A percentile compares a stretch with the other conserved stretches of the same genome.
Conservation (phyloP, 345 rosid species). For the Jatropha curcas region DNA sequence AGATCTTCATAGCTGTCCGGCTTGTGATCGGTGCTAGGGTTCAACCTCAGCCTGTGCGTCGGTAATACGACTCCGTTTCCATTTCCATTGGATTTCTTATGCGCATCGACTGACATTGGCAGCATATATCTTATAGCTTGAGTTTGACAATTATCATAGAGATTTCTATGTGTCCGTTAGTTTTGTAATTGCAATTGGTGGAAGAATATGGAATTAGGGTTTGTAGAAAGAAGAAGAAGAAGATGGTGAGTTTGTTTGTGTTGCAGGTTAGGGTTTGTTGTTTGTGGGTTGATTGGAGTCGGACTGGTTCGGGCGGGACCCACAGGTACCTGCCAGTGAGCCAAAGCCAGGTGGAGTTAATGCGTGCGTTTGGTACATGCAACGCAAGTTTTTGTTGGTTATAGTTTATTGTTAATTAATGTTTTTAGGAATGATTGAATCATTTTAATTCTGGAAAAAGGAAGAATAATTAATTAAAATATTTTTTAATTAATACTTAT, state of each 20-base stretch:
- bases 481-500: no score
- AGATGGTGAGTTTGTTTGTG: conserved; percentile 8
- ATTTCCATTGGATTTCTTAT: conserved; percentile 21
- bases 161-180: no score
- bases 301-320: neutral
- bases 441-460: no score
- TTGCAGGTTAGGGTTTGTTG: conserved; percentile 13
- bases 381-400: no score
- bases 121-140: neutral
- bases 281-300: neutral
- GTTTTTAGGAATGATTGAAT: no score
- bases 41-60: conserved; percentile 52
- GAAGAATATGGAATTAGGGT: neutral
- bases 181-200: neutral
- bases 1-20: conserved; percentile 85
- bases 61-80: conserved; percentile 40
- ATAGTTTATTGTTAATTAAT: no score
- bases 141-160: no score
- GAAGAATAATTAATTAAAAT: no score
- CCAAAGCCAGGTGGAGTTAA: no score
- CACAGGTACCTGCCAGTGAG: neutral
- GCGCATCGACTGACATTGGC: conserved; percentile 39
- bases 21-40: conserved; percentile 61
- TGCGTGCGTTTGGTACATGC: no score
- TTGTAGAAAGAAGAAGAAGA: neutral